Conservation (phyloP, 768 basidiomycete genomes). For the Neoboletus subvelutipes region DNA sequence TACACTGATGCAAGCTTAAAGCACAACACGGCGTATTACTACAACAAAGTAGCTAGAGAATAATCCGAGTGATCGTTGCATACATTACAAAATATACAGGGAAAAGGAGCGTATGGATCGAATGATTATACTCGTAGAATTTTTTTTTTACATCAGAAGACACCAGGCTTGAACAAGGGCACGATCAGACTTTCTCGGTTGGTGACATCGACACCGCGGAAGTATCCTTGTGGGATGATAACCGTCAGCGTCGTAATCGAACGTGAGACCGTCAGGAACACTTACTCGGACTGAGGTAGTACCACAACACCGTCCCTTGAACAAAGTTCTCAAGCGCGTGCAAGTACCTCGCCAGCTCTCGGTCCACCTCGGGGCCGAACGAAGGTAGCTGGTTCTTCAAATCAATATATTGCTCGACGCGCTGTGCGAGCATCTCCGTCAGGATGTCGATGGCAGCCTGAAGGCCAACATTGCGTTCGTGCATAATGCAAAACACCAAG, state of each 20-base stretch:
- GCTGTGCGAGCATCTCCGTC: conserved; percentile 37
- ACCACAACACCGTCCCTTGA: conserved; percentile 41
- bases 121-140: not conserved
- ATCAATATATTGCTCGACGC: conserved; percentile 33
- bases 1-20: conserved; percentile 1
- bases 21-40: conserved; percentile 14
- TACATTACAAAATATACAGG: conserved; percentile 26
- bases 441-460: conserved; percentile 37
- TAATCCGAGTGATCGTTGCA: conserved; percentile 15
- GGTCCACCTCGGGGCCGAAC: conserved; percentile 35
- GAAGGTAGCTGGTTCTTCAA: conserved; percentile 36
- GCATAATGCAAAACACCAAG: conserved; percentile 40
- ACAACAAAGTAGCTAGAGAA: conserved; percentile 5
- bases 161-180: conserved; percentile 30
- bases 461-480: conserved; percentile 33
- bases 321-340: conserved; percentile 38
- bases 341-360: conserved; percentile 35
- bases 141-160: conserved; percentile 18
- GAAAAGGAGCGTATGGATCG: not conserved
- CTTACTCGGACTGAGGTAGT: conserved; percentile 41
- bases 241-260: conserved; percentile 13
- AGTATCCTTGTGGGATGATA: conserved; percentile 27
- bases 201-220: conserved; percentile 34
- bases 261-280: not conserved
- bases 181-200: conserved; percentile 30